Conservation (phyloP, 179 eudicot species). For the Beta macrorhiza region DNA sequence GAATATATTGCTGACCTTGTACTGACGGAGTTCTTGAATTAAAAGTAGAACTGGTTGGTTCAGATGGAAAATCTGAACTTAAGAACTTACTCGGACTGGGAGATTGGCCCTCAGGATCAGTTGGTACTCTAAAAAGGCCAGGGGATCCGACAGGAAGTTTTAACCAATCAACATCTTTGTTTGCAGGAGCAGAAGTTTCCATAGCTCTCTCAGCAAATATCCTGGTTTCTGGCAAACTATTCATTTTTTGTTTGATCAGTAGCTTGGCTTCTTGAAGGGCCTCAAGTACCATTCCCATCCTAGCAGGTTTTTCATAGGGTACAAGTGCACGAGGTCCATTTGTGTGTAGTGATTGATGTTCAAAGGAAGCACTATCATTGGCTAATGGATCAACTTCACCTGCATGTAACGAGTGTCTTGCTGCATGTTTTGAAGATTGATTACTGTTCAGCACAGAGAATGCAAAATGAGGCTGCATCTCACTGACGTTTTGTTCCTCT, state of each 20-base stretch:
- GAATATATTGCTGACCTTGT: constrained; percentile 26
- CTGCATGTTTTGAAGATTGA: constrained; percentile 24
- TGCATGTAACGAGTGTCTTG: constrained; percentile 12
- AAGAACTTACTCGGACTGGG: constrained; percentile 30
- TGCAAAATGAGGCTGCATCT: constrained; percentile 38
- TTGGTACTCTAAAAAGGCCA: constrained; percentile 72
- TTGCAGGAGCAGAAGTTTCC: constrained; percentile 29
- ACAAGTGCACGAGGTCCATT: constrained; percentile 29
- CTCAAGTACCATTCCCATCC: constrained; percentile 52
- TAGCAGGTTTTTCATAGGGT: constrained; percentile 36
- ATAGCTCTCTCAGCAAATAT: constrained; percentile 25
- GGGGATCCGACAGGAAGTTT: constrained; percentile 50
- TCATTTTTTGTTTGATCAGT: constrained; percentile 49
- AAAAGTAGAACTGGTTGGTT: constrained; percentile 25
- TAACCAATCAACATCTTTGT: constrained; percentile 29
- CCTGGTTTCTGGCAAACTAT: constrained; percentile 23
- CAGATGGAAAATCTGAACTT: constrained; percentile 26
- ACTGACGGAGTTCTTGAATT: constrained; percentile 15
- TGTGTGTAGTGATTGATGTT: constrained; percentile 21
- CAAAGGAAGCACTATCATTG: constrained; percentile 14
- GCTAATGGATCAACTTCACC: constrained; percentile 16
- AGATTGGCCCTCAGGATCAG: constrained; percentile 42
- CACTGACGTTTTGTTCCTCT: constrained; percentile 24
- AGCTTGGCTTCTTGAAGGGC: constrained; percentile 71
- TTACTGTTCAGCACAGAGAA: constrained; percentile 27